Conservation (phyloP, 768 basidiomycete species). For the Rhizopogon vulgaris region DNA sequence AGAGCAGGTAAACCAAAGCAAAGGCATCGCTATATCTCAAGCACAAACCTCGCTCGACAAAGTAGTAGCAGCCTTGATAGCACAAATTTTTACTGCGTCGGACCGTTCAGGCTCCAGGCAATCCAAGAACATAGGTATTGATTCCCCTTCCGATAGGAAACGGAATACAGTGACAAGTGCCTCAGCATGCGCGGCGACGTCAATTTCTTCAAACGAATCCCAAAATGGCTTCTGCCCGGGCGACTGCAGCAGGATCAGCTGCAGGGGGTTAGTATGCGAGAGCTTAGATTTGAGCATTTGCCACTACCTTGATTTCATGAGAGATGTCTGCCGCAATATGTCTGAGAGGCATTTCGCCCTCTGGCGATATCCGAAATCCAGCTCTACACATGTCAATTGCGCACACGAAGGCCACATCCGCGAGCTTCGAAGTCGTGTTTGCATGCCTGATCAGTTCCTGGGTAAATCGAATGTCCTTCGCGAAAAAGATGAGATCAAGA, state of each 20-base stretch:
- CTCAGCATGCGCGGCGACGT: slow-evolving; percentile 72
- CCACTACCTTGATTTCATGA: slow-evolving; percentile 68
- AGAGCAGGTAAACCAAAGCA: slow-evolving; percentile 4
- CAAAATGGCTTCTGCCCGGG: slow-evolving; percentile 58
- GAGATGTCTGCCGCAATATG: slow-evolving; percentile 67
- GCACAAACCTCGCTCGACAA: slow-evolving; percentile 56
- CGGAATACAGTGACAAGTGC: slow-evolving; percentile 69
- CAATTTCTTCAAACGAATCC: slow-evolving; percentile 63
- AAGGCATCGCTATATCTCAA: neutral
- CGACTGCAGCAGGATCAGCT: slow-evolving; percentile 12
- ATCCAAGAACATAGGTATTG: slow-evolving; percentile 49
- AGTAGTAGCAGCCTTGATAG: slow-evolving; percentile 66
- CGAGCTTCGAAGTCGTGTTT: slow-evolving; percentile 45
- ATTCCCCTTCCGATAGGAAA: slow-evolving; percentile 59
- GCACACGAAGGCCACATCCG: slow-evolving; percentile 66
- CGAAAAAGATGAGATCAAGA: neutral
- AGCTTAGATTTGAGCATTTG: neutral
- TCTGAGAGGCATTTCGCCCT: slow-evolving; percentile 57
- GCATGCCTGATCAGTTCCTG: slow-evolving; percentile 60
- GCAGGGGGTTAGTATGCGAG: slow-evolving; percentile 16
- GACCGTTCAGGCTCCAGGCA: slow-evolving; percentile 75
- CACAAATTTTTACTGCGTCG: slow-evolving; percentile 75
- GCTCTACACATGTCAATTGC: slow-evolving; percentile 75
- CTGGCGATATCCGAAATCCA: slow-evolving; percentile 45
- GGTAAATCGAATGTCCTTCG: slow-evolving; percentile 47